Evolutionary conservation across 768 basidiomycete species (phyloP).

Genomic region (Tubosaeta brunneosetosa): DNA sequence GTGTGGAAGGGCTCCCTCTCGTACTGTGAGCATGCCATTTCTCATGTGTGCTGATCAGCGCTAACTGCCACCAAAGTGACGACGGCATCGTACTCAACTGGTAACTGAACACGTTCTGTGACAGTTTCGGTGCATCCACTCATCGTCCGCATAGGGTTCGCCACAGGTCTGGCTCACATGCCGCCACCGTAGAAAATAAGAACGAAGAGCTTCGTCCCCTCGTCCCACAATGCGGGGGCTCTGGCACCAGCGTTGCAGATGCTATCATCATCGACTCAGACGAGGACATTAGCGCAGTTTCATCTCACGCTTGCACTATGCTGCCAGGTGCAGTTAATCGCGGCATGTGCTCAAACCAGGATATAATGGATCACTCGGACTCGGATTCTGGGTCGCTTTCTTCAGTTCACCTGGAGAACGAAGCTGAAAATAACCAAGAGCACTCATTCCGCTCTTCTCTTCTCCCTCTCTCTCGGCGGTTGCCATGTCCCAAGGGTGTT

Average conservation of each 20-base stretch:
- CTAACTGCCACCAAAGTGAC: conserved; percentile 17
- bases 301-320: conserved; percentile 1
- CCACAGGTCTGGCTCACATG: not conserved
- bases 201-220: not conserved
- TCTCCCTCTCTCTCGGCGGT: not conserved
- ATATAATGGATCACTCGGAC: not conserved
- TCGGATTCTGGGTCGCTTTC: conserved; percentile 12
- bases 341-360: not conserved
- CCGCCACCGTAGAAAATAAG: too few relatives aligned
- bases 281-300: conserved; percentile 4
- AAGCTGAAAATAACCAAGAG: not conserved
- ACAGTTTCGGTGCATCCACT: not conserved
- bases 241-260: conserved; percentile 11
- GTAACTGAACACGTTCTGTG: conserved; percentile 7
- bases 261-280: conserved; percentile 24
- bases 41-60: not conserved
- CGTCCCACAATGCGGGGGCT: not conserved
- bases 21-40: conserved; percentile 19
- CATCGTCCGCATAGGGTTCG: conserved; percentile 17
- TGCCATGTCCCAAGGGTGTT: not conserved
- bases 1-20: conserved; percentile 22
- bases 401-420: conserved; percentile 2
- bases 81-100: conserved; percentile 30
- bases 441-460: not conserved
- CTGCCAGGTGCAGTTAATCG: not conserved